Conservation (phyloP, 2,329 filamentous ascomycete genomes). For the Fusarium sp. region DNA sequence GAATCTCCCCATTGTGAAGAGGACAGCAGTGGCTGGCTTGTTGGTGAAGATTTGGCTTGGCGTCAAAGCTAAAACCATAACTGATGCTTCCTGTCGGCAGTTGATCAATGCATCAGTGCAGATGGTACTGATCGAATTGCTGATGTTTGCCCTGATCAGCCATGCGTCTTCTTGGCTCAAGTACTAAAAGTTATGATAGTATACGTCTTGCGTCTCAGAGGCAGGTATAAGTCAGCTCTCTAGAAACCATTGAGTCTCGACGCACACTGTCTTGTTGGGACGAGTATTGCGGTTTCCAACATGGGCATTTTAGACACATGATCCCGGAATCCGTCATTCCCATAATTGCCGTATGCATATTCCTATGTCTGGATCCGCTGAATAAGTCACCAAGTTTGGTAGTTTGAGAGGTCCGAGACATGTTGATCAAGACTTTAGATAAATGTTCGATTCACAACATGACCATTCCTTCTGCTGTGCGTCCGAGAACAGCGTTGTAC, state of each 20-base stretch:
- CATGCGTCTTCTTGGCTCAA: background rate
- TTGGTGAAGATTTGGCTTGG: slow-evolving; percentile 14
- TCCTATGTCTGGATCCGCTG: background rate
- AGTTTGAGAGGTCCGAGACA: background rate
- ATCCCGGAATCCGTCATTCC: slow-evolving; percentile 1
- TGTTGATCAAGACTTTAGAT: background rate
- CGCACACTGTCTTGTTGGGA: background rate
- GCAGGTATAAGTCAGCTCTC: too few relatives aligned
- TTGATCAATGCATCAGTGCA: background rate
- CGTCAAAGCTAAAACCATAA: slow-evolving; percentile 1
- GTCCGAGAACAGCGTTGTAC: background rate
- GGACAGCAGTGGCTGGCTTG: background rate
- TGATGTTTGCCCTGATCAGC: background rate
- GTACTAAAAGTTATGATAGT: background rate
- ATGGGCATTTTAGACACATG: background rate
- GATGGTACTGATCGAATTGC: background rate
- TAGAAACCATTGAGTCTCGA: too few relatives aligned
- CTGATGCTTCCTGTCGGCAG: slow-evolving; percentile 7
- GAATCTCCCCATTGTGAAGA: background rate
- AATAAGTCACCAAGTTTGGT: background rate
- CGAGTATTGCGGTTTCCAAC: background rate
- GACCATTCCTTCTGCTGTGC: background rate
- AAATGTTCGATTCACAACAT: background rate
- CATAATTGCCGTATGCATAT: background rate
- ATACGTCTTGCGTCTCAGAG: background rate